Evolutionary conservation across 306 rosid genomes (phyloP).

Genomic region (Rosa rugosa): DNA sequence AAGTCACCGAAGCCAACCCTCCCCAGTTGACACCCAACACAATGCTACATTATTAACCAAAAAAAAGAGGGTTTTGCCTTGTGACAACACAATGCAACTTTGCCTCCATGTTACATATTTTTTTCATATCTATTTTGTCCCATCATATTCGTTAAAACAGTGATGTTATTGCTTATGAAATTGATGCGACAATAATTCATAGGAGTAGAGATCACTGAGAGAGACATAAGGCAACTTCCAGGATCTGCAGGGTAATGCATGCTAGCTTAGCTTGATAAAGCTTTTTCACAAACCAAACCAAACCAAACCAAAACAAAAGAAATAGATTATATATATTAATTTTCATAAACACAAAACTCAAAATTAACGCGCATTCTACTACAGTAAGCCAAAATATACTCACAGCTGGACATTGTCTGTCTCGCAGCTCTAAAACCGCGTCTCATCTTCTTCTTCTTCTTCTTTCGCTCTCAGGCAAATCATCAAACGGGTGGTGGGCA

Average conservation of each 20-base stretch:
- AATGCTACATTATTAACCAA: background rate
- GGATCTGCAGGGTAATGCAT: slow-evolving; percentile 34
- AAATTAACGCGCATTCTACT: slow-evolving; percentile 34
- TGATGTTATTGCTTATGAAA: background rate
- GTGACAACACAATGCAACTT: no score
- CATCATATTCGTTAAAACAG: background rate
- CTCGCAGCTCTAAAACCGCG: slow-evolving; percentile 79
- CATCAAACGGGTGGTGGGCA: slow-evolving; percentile 5
- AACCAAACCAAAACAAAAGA: background rate
- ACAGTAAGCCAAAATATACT: slow-evolving; percentile 18
- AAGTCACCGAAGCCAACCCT: slow-evolving; percentile 30
- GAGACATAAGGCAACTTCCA: slow-evolving; percentile 53
- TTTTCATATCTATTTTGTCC: background rate
- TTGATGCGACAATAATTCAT: background rate
- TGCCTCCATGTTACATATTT: background rate
- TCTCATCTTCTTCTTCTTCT: slow-evolving; percentile 38
- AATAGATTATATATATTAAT: no score
- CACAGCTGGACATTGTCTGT: slow-evolving; percentile 80
- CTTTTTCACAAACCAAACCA: slow-evolving; percentile 14
- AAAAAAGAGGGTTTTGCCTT: no score
- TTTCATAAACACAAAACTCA: slow-evolving; percentile 10
- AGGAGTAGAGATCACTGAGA: background rate
- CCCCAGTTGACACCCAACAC: slow-evolving; percentile 27
- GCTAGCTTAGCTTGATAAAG: background rate
- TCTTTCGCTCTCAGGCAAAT: slow-evolving; percentile 34